Evolutionary conservation across 495 filamentous ascomycete genomes (phyloP), one percentile per base, ranked within the genome.

Genomic region (Astrothelium subdiscretum): DNA sequence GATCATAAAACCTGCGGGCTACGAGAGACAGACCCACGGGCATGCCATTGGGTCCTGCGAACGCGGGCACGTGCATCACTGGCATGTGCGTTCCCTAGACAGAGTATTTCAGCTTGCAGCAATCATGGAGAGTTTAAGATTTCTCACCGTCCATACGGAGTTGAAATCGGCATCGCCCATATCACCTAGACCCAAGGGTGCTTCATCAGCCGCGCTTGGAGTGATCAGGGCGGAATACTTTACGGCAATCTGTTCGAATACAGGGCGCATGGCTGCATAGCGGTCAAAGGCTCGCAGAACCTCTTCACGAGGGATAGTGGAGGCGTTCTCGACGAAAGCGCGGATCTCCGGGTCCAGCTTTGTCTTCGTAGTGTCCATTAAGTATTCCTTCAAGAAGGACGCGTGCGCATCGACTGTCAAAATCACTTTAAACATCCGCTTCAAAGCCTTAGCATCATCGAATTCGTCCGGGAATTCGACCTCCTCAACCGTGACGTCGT

Each of bases 11-110:
- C 59, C 79, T 67, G 5, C 73, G 67, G 13, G 68, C 72, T 8
- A 81, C 74, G 13, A 79, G 63, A 0, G 77, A 78, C 51, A 82
- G 63, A 1, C 79, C 79, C 54, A 83, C 71, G 0, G 79, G 79
- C 75, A 82, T 71, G 3, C 74, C 76, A 57, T 78, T 74, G 43
- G 68, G 72, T 0, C 79, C 78, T 38, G 71, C 70, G 60, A 83
- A 81, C 0, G 77, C 80, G 1, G 78, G 78, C 5, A 82, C 64
- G 52, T 82, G 79, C 31, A 80, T 64, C 20, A 75, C 75, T 5
- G 80, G 79, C 6, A 75, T 75, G 51, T 81, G 79, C 13, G 70
- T 71, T 61, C 62, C 66, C 74, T 67, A 75, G 58, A 59, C 64
- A 24, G 32, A 62, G 57, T 63, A 24, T 32, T 15, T 54, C 18